Percentiles rank a stretch among this genome's conserved stretches.
phyloP scores from a whole-genome alignment of 345 rosid genomes.

The Orychophragmus violaceus region DNA sequence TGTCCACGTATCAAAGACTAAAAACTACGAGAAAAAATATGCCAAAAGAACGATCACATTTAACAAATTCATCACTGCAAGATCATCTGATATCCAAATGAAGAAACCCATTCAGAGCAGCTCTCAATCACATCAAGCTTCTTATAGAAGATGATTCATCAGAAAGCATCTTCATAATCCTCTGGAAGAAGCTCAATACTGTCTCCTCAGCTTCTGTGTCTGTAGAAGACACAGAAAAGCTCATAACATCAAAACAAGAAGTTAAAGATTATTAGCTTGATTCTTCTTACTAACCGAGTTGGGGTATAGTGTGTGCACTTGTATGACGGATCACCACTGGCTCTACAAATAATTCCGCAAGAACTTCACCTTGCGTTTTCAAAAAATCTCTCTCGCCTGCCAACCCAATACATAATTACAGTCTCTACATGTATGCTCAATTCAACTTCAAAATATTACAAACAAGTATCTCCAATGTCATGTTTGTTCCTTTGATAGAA shows the following conservation, averaged over 20 bases:
- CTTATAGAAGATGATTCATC: constrained; percentile 10
- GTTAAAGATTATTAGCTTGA: not conserved
- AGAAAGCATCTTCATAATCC: constrained; percentile 19
- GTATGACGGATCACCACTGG: constrained; percentile 54
- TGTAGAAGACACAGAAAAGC: not conserved
- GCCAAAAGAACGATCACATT: not conserved
- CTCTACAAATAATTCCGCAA: constrained; percentile 40
- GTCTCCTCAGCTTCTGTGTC: constrained; percentile 20
- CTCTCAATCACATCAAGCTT: constrained; percentile 21
- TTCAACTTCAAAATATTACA: not conserved
- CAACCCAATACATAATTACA: not conserved
- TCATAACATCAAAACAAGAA: not conserved
- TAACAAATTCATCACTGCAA: not conserved
- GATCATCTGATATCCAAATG: not conserved
- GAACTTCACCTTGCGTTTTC: constrained; percentile 32
- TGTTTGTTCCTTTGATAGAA: not conserved
- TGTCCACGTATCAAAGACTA: too few relatives aligned
- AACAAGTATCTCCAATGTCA: not conserved
- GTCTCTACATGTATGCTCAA: not conserved
- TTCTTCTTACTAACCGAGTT: constrained; percentile 35
- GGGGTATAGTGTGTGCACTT: constrained; percentile 42
- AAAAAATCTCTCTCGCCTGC: constrained; percentile 50
- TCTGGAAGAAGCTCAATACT: constrained; percentile 31
- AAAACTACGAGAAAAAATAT: not conserved
- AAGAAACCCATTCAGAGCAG: not conserved